These are phyloP conservation scores for Cladosporium austrohemisphaericum DNA, from an alignment of 2,329 filamentous ascomycete genomes.

Conservation along the genomic window DNA sequence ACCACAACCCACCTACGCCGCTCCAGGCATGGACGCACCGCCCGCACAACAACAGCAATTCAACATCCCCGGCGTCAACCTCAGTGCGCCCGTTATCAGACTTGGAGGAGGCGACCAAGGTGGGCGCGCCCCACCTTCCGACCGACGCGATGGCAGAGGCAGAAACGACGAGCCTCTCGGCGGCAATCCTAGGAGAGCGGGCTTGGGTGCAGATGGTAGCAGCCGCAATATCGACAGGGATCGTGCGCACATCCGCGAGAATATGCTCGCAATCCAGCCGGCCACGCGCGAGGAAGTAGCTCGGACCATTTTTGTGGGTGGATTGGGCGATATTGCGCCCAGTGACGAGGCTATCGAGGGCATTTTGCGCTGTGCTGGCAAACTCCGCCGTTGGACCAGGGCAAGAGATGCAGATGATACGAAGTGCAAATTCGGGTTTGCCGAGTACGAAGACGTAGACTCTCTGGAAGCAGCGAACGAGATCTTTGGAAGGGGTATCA, in stretches of 20 bases:
- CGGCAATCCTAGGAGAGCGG: constrained; percentile 51
- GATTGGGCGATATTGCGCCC: constrained; percentile 73
- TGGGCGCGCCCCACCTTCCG: not conserved
- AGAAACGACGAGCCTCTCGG: constrained; percentile 39
- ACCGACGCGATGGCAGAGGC: constrained; percentile 21
- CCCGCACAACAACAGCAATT: constrained; percentile 74
- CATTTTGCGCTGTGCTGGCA: constrained; percentile 71
- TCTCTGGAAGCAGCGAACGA: constrained; percentile 82
- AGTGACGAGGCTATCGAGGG: constrained; percentile 75
- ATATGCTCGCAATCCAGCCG: constrained; percentile 56
- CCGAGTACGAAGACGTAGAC: constrained; percentile 88
- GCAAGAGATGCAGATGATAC: constrained; percentile 75
- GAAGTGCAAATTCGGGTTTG: constrained; percentile 86
- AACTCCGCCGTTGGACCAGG: constrained; percentile 77
- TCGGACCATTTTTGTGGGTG: constrained; percentile 83
- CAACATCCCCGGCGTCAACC: constrained; percentile 94
- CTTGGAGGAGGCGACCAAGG: constrained; percentile 61
- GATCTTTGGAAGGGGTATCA: constrained; percentile 75
- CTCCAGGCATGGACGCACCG: constrained; percentile 67
- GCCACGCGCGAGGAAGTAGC: constrained; percentile 88
- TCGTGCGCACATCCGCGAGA: constrained; percentile 29
- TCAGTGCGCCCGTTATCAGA: constrained; percentile 92
- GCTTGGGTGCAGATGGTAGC: constrained; percentile 50
- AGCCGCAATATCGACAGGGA: constrained; percentile 55
- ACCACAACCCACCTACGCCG: constrained; percentile 65